Evolutionary conservation across 1,284 basidiomycete species (phyloP).

Genomic region (Ustanciosporium gigantosporum): DNA sequence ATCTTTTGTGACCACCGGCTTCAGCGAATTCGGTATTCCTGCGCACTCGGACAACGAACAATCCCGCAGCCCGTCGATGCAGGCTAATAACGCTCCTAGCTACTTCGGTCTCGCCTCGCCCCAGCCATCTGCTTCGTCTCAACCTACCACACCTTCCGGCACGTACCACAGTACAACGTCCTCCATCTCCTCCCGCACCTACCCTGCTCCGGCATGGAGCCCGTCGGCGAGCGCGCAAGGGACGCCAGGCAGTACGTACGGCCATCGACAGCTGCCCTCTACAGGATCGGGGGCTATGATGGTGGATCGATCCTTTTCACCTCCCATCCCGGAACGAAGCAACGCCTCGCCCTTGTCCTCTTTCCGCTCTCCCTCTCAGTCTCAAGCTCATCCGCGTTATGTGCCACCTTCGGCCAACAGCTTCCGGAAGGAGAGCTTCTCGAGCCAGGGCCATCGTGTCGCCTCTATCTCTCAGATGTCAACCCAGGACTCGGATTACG

Average conservation of each 20-base stretch:
- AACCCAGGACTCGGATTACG: slow-evolving; percentile 15
- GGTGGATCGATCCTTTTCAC: slow-evolving; percentile 25
- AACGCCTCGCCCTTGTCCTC: slow-evolving; percentile 21
- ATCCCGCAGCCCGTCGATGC: not conserved
- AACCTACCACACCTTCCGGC: slow-evolving; percentile 15
- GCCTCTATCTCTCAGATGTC: not conserved
- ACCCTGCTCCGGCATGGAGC: slow-evolving; percentile 25
- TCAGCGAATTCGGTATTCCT: too few relatives aligned
- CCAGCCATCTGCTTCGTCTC: slow-evolving; percentile 17
- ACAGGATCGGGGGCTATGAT: slow-evolving; percentile 4
- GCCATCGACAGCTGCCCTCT: slow-evolving; percentile 27
- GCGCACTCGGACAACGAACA: too few relatives aligned
- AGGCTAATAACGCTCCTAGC: not conserved
- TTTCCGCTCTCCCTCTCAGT: slow-evolving; percentile 22
- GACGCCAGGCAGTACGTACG: slow-evolving; percentile 19
- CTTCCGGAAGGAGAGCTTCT: not conserved
- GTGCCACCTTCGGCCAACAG: not conserved
- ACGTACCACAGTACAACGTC: slow-evolving; percentile 8
- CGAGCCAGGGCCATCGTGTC: not conserved
- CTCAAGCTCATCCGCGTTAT: slow-evolving; percentile 2
- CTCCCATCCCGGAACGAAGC: slow-evolving; percentile 12
- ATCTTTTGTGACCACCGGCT: too few relatives aligned
- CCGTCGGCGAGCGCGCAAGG: slow-evolving; percentile 11
- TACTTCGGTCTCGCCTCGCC: slow-evolving; percentile 19
- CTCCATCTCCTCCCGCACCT: slow-evolving; percentile 8